A percentile compares a stretch with the other conserved stretches of the same genome.
phyloP scores from a whole-genome alignment of 371 early-diverging fungal species.

The Apophysomyces variabilis region DNA sequence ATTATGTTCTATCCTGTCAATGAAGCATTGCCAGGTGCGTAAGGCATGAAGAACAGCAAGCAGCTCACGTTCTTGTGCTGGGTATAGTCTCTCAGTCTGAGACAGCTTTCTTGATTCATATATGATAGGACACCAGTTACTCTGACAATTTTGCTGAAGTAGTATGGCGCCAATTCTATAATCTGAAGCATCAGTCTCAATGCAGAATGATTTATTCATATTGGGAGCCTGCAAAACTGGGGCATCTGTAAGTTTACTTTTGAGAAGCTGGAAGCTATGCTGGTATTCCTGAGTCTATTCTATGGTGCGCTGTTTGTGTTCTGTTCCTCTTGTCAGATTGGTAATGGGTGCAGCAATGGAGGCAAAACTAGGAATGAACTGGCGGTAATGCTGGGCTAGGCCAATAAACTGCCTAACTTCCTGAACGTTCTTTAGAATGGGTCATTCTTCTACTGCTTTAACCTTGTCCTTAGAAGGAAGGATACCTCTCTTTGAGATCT shows the following conservation, averaged over 20 bases:
- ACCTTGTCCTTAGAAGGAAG: conserved; percentile 31
- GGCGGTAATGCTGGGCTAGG: conserved; percentile 34
- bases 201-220: conserved; percentile 36
- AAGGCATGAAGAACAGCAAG: conserved; percentile 33
- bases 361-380: conserved; percentile 37
- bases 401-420: conserved; percentile 13
- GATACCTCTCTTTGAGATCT: conserved; percentile 36
- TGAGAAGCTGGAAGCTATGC: conserved; percentile 28
- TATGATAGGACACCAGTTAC: conserved; percentile 28
- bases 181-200: too few relatives aligned
- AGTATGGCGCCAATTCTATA: conserved; percentile 37
- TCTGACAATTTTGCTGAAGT: conserved; percentile 31
- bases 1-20: conserved; percentile 11
- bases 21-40: conserved; percentile 20
- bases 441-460: conserved; percentile 15
- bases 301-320: conserved; percentile 22
- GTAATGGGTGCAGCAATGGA: conserved; percentile 46
- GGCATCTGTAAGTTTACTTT: conserved; percentile 16
- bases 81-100: conserved; percentile 26
- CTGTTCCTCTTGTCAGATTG: conserved; percentile 32
- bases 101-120: conserved; percentile 42
- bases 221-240: conserved; percentile 36
- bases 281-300: conserved; percentile 26
- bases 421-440: too few relatives aligned
- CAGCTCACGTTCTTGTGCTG: conserved; percentile 15